These are phyloP conservation scores for Fusarium sp. DNA, from an alignment of 2,329 filamentous ascomycete species.

Conservation along the genomic window DNA sequence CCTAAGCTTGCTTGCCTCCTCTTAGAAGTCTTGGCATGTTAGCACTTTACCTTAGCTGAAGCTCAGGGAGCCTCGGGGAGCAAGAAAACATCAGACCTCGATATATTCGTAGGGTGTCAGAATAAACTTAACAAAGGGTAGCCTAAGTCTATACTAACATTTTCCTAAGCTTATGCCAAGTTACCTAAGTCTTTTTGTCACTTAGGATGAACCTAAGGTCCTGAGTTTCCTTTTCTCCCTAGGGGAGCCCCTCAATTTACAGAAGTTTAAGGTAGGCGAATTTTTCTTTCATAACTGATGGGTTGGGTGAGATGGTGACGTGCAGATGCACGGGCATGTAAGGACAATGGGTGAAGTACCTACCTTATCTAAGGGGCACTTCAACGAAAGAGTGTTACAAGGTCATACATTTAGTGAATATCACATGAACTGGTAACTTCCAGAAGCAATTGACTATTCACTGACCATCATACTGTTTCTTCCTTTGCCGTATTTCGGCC, in stretches of 20 bases:
- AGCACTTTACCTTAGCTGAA: no score
- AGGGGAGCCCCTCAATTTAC: no score
- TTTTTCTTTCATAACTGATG: no score
- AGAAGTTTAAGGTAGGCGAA: no score
- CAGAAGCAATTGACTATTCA: neutral
- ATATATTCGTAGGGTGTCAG: neutral
- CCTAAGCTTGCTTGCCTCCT: neutral
- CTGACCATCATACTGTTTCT: neutral
- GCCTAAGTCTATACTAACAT: no score
- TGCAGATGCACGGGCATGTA: constrained; percentile 5
- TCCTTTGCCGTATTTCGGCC: constrained; percentile 9
- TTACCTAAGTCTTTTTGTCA: neutral
- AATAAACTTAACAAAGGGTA: neutral
- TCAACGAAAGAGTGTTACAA: neutral
- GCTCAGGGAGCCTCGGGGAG: no score
- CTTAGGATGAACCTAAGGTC: no score
- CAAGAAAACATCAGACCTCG: neutral
- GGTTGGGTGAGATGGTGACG: constrained; percentile 1
- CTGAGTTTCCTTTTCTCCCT: no score
- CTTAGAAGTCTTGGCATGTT: neutral
- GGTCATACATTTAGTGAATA: neutral
- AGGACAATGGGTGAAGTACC: neutral
- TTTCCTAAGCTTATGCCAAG: no score
- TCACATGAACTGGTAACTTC: neutral
- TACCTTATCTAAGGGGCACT: neutral